A percentile compares a stretch with the other conserved stretches of the same genome.
phyloP scores from a whole-genome alignment of 2,329 filamentous ascomycete species.

The Cladophialophora exuberans region DNA sequence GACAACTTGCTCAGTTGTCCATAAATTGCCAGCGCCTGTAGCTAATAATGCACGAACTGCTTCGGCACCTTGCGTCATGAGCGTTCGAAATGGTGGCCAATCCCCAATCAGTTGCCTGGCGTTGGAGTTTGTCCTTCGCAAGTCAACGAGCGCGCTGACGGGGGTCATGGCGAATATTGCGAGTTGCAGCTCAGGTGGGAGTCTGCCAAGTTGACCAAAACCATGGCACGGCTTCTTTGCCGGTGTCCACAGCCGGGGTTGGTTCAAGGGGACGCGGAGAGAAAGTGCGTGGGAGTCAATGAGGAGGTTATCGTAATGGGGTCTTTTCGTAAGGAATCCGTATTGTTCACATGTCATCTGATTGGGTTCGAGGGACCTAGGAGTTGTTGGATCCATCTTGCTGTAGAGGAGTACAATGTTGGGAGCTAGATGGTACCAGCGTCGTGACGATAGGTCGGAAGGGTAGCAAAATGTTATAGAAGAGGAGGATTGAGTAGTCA shows the following conservation, averaged over 20 bases:
- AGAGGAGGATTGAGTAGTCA: no score
- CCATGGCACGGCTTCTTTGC: not conserved
- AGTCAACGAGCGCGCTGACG: slow-evolving; percentile 9
- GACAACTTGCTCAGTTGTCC: slow-evolving; percentile 16
- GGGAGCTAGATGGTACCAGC: no score
- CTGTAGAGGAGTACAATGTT: not conserved
- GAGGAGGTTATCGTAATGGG: slow-evolving; percentile 12
- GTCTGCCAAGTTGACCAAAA: slow-evolving; percentile 11
- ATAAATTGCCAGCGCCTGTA: slow-evolving; percentile 11
- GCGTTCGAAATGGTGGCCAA: slow-evolving; percentile 14
- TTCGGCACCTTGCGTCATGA: slow-evolving; percentile 12
- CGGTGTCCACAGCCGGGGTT: not conserved
- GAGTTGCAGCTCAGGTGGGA: slow-evolving; percentile 12
- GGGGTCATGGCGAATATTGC: slow-evolving; percentile 4
- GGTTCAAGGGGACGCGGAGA: slow-evolving; percentile 1
- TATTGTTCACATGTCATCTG: not conserved
- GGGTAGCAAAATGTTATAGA: no score
- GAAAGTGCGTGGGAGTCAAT: slow-evolving; percentile 6
- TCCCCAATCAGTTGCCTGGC: slow-evolving; percentile 16
- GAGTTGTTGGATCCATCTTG: not conserved
- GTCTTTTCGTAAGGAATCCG: slow-evolving; percentile 10
- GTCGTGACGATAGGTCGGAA: no score
- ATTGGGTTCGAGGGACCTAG: not conserved
- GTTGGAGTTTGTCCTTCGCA: slow-evolving; percentile 8
- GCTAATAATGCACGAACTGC: slow-evolving; percentile 15